Evolutionary conservation across 345 rosid genomes (phyloP).

Genomic region (Moringa oleifera): DNA sequence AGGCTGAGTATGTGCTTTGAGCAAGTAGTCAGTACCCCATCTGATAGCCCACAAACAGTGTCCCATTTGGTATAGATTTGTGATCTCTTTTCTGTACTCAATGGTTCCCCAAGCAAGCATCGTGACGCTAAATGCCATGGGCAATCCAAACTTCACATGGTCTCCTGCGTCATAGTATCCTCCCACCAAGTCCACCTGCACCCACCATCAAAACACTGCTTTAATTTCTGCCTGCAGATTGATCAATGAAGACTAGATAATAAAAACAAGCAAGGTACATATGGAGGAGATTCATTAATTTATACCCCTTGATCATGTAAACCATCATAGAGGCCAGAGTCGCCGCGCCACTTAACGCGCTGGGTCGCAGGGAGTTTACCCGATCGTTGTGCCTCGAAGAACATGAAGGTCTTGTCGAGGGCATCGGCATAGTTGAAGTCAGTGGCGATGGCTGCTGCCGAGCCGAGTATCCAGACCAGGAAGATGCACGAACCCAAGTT

Average conservation of each 20-base stretch:
- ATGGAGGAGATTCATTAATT: too few species aligned
- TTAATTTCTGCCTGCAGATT: too few species aligned
- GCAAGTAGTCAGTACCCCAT: constrained; percentile 87
- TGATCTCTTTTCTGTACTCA: constrained; percentile 56
- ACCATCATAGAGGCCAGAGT: constrained; percentile 61
- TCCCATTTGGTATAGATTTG: constrained; percentile 49
- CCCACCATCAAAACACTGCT: background rate
- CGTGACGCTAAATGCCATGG: constrained; percentile 72
- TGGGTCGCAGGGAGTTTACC: constrained; percentile 43
- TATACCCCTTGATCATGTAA: constrained; percentile 55
- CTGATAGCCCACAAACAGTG: constrained; percentile 51
- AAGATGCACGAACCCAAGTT: constrained; percentile 16
- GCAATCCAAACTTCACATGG: constrained; percentile 86
- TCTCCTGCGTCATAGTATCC: constrained; percentile 96
- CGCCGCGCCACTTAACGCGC: constrained; percentile 59
- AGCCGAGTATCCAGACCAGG: constrained; percentile 17
- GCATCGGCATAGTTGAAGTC: constrained; percentile 46
- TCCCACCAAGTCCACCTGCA: constrained; percentile 73
- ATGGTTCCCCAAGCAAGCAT: constrained; percentile 75
- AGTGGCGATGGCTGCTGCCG: constrained; percentile 19
- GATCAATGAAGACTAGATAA: too few species aligned
- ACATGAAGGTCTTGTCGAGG: constrained; percentile 57
- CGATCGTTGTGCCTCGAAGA: constrained; percentile 65
- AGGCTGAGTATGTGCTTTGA: constrained; percentile 70
- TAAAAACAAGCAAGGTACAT: too few species aligned